phyloP scores from a whole-genome alignment of 2,329 filamentous ascomycete genomes.

The Aspergillus luchuensis region DNA sequence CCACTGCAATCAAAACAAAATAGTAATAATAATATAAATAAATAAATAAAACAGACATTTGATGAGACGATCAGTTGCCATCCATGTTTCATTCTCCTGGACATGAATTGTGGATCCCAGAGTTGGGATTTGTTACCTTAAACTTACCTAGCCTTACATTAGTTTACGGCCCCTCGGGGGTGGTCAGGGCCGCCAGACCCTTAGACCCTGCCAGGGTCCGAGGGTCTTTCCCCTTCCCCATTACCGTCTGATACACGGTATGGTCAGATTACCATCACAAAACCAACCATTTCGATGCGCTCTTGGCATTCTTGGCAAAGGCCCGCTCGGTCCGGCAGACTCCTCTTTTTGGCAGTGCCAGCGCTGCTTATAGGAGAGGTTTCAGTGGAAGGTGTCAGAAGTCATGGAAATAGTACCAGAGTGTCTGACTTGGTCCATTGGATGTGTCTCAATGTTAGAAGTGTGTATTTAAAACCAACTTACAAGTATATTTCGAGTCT shows the following conservation, averaged over 20 bases:
- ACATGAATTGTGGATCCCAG: neutral
- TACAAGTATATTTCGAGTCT: neutral
- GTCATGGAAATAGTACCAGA: neutral
- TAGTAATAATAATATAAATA: neutral
- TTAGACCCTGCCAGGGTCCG: slow-evolving; percentile 1
- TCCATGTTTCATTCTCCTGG: neutral
- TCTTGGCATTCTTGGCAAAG: neutral
- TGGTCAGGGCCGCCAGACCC: neutral
- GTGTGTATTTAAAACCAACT: neutral
- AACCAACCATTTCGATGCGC: too few species aligned
- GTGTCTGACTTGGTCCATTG: neutral
- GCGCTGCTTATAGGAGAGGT: neutral
- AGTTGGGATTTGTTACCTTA: neutral
- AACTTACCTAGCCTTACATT: neutral
- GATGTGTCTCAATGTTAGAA: neutral
- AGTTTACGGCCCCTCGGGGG: neutral
- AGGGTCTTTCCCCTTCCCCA: neutral
- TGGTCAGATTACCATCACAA: neutral
- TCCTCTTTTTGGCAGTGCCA: neutral
- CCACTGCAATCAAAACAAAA: neutral
- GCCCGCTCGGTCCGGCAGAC: neutral
- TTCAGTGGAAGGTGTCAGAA: neutral
- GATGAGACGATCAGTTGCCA: too few species aligned
- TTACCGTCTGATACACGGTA: neutral
- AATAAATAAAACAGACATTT: neutral